A percentile compares a stretch with the other conserved stretches of the same genome.
These are phyloP conservation scores for Aegle marmelos DNA, from an alignment of 345 rosid genomes.

Conservation along the genomic window DNA sequence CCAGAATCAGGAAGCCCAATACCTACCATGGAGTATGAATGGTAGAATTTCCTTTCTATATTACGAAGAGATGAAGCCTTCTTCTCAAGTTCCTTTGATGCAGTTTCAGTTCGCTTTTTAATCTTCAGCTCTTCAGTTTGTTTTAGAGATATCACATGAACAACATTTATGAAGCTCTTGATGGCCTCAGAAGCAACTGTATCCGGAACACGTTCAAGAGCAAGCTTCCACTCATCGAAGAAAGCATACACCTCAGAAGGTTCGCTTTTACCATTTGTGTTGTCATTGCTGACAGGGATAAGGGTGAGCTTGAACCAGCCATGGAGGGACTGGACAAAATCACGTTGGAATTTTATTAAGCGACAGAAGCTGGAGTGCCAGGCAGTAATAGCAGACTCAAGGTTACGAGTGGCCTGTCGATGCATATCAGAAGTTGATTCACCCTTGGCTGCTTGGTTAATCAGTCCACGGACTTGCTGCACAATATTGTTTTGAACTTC, in stretches of 20 bases:
- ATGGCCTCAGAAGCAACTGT: conserved; percentile 98
- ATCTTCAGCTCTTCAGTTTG: conserved; percentile 83
- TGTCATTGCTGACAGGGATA: conserved; percentile 63
- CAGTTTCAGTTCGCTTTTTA: conserved; percentile 69
- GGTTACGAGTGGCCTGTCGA: conserved; percentile 89
- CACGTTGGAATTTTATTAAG: conserved; percentile 79
- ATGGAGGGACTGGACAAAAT: conserved; percentile 70
- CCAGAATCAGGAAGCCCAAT: conserved; percentile 74
- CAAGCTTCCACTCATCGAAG: conserved; percentile 93
- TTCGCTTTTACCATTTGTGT: conserved; percentile 31
- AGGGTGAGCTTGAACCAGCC: conserved; percentile 94
- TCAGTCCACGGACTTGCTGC: conserved; percentile 94
- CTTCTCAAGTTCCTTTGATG: conserved; percentile 87
- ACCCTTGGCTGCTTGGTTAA: conserved; percentile 66
- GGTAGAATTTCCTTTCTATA: conserved; percentile 91
- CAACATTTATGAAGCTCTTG: conserved; percentile 86
- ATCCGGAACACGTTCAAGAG: conserved; percentile 91
- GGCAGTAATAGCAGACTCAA: conserved; percentile 75
- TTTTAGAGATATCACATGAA: conserved; percentile 70
- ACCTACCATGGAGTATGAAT: conserved; percentile 90
- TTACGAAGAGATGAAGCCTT: conserved; percentile 82
- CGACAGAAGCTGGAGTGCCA: conserved; percentile 93
- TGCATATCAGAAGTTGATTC: conserved; percentile 90
- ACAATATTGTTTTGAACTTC: conserved; percentile 82
- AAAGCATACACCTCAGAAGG: conserved; percentile 57